Conservation (phyloP, 2,329 filamentous ascomycete species). For the Ophiostoma sp. region DNA sequence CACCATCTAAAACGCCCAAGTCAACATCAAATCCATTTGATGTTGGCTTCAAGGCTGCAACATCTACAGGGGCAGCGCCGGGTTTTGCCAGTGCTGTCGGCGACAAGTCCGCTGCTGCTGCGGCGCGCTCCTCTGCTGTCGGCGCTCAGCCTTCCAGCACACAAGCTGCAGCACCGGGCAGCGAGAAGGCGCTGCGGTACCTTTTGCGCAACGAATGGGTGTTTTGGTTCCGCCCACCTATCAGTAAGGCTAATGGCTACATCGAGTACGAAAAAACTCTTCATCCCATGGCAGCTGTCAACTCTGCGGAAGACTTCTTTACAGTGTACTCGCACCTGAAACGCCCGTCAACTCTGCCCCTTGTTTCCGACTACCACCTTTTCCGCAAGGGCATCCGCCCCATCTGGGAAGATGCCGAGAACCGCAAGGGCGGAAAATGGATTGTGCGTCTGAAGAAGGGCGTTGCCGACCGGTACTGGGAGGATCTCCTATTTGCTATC, state of each 20-base stretch:
- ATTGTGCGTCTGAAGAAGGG: constrained; percentile 96
- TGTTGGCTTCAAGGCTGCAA: constrained; percentile 51
- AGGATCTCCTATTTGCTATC: constrained; percentile 83
- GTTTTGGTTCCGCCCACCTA: constrained; percentile 94
- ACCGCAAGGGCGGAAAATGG: constrained; percentile 95
- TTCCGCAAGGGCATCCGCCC: constrained; percentile 95
- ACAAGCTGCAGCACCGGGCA: constrained; percentile 27
- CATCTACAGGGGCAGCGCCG: constrained; percentile 31
- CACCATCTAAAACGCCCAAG: constrained; percentile 80
- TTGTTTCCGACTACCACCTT: constrained; percentile 95
- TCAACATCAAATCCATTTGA: constrained; percentile 76
- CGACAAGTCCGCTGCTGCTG: constrained; percentile 58
- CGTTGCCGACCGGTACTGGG: constrained; percentile 93
- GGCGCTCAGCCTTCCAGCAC: constrained; percentile 27
- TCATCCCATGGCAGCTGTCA: constrained; percentile 74
- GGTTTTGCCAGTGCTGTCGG: constrained; percentile 37
- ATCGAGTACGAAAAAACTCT: constrained; percentile 96
- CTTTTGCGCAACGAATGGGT: constrained; percentile 84
- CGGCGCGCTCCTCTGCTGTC: constrained; percentile 34
- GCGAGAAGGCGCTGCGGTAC: constrained; percentile 39
- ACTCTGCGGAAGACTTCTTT: constrained; percentile 86
- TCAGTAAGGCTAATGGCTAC: constrained; percentile 82
- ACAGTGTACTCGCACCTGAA: constrained; percentile 83
- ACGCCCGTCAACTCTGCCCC: constrained; percentile 76
- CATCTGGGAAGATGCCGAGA: constrained; percentile 98